Evolutionary conservation across 2,329 filamentous ascomycete species (phyloP).

Genomic region (Penicillium janthinellum): DNA sequence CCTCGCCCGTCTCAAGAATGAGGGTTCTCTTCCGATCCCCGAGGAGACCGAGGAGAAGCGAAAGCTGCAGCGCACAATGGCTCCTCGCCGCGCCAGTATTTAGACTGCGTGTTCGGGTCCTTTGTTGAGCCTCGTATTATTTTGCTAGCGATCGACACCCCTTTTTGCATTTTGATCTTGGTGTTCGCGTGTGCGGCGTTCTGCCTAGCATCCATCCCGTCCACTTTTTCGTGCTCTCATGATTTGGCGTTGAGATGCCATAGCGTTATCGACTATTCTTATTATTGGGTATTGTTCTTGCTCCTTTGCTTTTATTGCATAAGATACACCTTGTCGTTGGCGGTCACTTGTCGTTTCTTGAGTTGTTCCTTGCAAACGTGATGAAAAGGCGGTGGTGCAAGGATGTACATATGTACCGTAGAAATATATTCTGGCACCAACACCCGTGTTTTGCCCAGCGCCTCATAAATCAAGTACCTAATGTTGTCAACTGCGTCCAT

Average conservation of each 20-base stretch:
- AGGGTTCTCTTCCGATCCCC: slow-evolving; percentile 71
- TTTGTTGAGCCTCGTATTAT: not conserved
- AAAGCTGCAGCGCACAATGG: slow-evolving; percentile 75
- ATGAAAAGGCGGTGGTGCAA: not conserved
- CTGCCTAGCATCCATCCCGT: not conserved
- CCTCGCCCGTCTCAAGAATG: slow-evolving; percentile 71
- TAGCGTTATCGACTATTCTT: not conserved
- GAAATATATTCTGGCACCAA: not conserved
- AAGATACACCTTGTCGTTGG: slow-evolving; percentile 7
- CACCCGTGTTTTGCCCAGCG: too few species aligned
- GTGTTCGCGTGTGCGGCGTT: not conserved
- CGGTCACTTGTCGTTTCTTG: not conserved
- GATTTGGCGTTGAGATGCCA: not conserved
- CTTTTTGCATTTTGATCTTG: not conserved
- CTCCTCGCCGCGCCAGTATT: slow-evolving; percentile 76
- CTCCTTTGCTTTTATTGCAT: not conserved
- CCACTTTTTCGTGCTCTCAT: not conserved
- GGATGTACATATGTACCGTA: not conserved
- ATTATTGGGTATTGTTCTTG: too few species aligned
- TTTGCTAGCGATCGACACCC: not conserved
- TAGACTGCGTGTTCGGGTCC: slow-evolving; percentile 11
- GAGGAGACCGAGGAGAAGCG: slow-evolving; percentile 77
- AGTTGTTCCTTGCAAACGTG: not conserved
- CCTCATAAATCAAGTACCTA: too few species aligned
- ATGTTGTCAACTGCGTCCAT: too few species aligned